These are phyloP conservation scores for Camellia granthamiana DNA, from an alignment of 148 eudicot genomes.

Conservation along the genomic window DNA sequence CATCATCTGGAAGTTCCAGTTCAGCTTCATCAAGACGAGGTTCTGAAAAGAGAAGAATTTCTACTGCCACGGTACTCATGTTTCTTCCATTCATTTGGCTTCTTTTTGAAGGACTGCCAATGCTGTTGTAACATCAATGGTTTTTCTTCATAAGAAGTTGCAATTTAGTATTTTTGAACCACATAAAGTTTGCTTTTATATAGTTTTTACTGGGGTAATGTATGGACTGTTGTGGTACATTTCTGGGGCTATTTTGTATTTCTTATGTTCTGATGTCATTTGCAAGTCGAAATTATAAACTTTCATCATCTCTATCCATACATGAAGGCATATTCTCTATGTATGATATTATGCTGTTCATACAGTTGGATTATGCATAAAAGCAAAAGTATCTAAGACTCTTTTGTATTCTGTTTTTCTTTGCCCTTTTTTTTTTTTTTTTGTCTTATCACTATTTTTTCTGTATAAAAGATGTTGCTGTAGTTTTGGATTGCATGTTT, in stretches of 20 bases:
- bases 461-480: too few species aligned
- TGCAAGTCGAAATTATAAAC: too few species aligned
- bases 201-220: not conserved
- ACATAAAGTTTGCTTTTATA: not conserved
- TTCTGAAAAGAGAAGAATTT: conserved; percentile 54
- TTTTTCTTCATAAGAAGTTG: not conserved
- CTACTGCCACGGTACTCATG: conserved; percentile 52
- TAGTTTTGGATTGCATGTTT: too few species aligned
- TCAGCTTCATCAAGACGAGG: conserved; percentile 51
- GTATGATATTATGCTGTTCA: not conserved
- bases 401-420: too few species aligned
- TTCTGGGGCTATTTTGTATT: conserved; percentile 1
- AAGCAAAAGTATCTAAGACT: too few species aligned
- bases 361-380: too few species aligned
- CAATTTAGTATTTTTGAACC: not conserved
- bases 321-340: not conserved
- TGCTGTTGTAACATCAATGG: too few species aligned
- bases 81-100: not conserved
- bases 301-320: not conserved
- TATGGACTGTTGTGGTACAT: not conserved
- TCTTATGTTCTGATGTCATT: not conserved
- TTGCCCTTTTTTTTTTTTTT: too few species aligned
- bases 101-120: not conserved
- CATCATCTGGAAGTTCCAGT: conserved; percentile 51
- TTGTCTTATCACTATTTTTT: too few species aligned